A percentile compares a stretch with the other conserved stretches of the same genome.
Evolutionary conservation across 2,329 filamentous ascomycete species (phyloP).

Genomic region (Penicillium sp.): DNA sequence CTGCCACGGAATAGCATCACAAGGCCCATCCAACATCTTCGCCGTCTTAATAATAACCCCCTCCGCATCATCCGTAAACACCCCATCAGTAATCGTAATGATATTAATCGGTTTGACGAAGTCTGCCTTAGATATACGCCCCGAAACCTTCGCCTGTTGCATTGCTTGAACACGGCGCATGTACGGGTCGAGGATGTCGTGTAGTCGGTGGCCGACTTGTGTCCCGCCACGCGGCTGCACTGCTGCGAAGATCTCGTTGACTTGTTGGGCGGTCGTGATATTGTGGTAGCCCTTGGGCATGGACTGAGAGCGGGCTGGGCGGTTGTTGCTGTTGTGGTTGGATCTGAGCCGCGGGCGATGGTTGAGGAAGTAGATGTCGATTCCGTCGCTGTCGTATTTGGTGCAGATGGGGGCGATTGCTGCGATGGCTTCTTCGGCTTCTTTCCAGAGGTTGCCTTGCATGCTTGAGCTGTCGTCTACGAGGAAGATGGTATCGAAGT

Average conservation of each 20-base stretch:
- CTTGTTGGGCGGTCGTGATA: conserved; percentile 57
- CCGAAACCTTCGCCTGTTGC: conserved; percentile 40
- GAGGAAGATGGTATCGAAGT: conserved; percentile 84
- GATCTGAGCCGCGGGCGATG: conserved; percentile 38
- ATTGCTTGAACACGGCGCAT: conserved; percentile 54
- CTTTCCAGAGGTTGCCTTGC: conserved; percentile 71
- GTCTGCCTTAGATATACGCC: conserved; percentile 22
- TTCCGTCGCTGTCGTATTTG: conserved; percentile 73
- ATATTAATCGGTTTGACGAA: conserved; percentile 77
- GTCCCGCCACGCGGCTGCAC: conserved; percentile 67
- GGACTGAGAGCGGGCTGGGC: conserved; percentile 39
- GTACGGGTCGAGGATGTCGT: conserved; percentile 72
- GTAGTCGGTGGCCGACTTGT: conserved; percentile 70
- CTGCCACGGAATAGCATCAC: conserved; percentile 74
- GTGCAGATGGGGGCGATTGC: conserved; percentile 82
- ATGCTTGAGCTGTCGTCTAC: conserved; percentile 93
- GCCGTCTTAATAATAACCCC: conserved; percentile 66
- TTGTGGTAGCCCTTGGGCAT: conserved; percentile 59
- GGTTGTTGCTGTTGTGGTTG: conserved; percentile 6
- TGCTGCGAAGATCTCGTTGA: conserved; percentile 68
- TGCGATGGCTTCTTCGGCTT: conserved; percentile 68
- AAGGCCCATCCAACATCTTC: conserved; percentile 62
- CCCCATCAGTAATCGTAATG: conserved; percentile 90
- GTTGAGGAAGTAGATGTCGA: conserved; percentile 92
- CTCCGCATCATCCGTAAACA: conserved; percentile 75